Conservation (phyloP, 306 rosid species). For the Biancaea sappan region DNA sequence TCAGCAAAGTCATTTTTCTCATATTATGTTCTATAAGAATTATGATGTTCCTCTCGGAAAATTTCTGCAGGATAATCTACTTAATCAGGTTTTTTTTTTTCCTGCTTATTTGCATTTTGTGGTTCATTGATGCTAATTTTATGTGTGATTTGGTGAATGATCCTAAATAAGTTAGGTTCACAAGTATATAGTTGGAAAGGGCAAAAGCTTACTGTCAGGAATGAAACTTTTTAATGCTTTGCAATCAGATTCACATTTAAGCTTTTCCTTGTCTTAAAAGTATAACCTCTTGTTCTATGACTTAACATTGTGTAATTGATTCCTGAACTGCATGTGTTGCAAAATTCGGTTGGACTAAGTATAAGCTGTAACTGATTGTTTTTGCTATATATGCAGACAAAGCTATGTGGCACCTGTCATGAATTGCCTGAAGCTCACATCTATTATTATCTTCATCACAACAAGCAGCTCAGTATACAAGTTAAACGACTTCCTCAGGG, state of each 20-base stretch:
- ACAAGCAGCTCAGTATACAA: conserved; percentile 80
- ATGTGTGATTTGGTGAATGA: not conserved
- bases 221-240: not conserved
- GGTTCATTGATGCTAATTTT: conserved; percentile 11
- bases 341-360: conserved; percentile 23
- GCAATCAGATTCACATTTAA: not conserved
- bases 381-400: conserved; percentile 62
- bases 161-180: not conserved
- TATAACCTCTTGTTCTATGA: not conserved
- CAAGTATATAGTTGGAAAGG: not conserved
- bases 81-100: conserved; percentile 63
- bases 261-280: not conserved
- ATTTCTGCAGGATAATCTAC: conserved; percentile 76
- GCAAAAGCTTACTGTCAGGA: not conserved
- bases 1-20: conserved; percentile 84
- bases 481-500: conserved; percentile 54
- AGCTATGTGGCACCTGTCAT: conserved; percentile 65
- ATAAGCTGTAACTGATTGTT: conserved; percentile 38
- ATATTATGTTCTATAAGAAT: conserved; percentile 88
- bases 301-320: not conserved
- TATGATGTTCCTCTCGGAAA: conserved; percentile 89
- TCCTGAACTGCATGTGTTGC: not conserved
- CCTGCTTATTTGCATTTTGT: conserved; percentile 15
- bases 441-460: conserved; percentile 74
- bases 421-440: conserved; percentile 83